Evolutionary conservation across 352 stramenopile species (phyloP).

Genomic region (Globisporangium viniferum): DNA sequence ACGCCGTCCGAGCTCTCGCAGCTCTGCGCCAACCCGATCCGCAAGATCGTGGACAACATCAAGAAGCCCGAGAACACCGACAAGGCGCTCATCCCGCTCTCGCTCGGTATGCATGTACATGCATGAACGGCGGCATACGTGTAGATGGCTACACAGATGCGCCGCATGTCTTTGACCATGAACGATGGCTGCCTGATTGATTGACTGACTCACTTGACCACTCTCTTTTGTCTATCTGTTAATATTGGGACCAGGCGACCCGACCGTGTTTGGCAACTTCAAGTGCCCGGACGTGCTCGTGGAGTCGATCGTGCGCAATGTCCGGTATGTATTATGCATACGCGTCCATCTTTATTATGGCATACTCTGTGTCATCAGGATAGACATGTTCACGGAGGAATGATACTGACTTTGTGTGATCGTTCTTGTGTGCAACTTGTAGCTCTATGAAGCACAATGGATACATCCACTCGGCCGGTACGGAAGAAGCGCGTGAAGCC

Average conservation of each 20-base stretch:
- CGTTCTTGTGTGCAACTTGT: not conserved
- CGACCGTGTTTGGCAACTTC: conserved; percentile 93
- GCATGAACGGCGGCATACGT: not conserved
- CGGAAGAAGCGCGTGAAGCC: conserved; percentile 73
- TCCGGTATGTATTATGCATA: conserved; percentile 24
- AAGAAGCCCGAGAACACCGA: conserved; percentile 83
- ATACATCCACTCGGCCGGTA: conserved; percentile 92
- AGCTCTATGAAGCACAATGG: conserved; percentile 87
- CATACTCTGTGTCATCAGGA: not conserved
- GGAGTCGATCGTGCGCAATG: conserved; percentile 65
- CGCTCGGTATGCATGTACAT: conserved; percentile 54
- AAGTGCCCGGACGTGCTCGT: conserved; percentile 87
- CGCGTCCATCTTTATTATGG: no score
- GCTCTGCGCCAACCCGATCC: conserved; percentile 89
- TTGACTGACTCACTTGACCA: conserved; percentile 1
- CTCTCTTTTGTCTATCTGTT: conserved; percentile 9
- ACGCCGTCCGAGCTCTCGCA: conserved; percentile 67
- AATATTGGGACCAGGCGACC: conserved; percentile 61
- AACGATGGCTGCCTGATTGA: not conserved
- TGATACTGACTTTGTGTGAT: not conserved
- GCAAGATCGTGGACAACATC: conserved; percentile 94
- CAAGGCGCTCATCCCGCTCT: conserved; percentile 92
- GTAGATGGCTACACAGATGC: no score
- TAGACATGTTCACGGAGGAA: not conserved
- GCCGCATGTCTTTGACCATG: not conserved